These are phyloP conservation scores for Keithomyces neogunnii DNA, from an alignment of 2,329 filamentous ascomycete species.

Conservation along the genomic window DNA sequence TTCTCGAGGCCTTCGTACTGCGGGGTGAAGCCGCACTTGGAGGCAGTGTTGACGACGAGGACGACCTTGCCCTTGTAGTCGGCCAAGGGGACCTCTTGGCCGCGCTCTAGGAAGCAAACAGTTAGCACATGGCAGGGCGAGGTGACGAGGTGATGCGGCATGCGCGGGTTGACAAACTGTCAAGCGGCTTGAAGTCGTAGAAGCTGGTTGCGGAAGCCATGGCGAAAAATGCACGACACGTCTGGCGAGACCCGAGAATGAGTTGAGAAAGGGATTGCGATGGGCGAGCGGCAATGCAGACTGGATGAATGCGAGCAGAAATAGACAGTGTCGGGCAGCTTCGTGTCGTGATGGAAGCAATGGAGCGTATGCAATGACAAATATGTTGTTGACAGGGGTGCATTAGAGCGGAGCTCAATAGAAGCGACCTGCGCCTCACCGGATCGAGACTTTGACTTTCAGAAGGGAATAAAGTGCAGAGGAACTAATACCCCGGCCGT, in stretches of 20 bases:
- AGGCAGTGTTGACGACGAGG: conserved; percentile 94
- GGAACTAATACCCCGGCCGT: too few species aligned
- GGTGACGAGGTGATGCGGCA: neutral
- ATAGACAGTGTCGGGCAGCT: neutral
- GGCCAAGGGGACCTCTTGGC: conserved; percentile 59
- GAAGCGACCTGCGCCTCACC: too few species aligned
- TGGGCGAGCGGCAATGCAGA: neutral
- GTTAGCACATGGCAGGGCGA: conserved; percentile 9
- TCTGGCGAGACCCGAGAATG: neutral
- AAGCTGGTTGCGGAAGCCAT: conserved; percentile 44
- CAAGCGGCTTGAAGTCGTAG: conserved; percentile 76
- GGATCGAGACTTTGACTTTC: too few species aligned
- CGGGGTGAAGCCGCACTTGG: conserved; percentile 97
- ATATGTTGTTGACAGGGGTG: neutral
- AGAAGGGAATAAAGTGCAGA: too few species aligned
- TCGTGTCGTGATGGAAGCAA: conserved; percentile 7
- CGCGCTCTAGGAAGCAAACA: conserved; percentile 33
- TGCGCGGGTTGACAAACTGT: conserved; percentile 47
- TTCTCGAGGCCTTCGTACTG: conserved; percentile 88
- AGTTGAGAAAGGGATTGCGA: neutral
- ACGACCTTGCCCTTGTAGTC: conserved; percentile 86
- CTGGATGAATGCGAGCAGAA: neutral
- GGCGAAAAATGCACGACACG: conserved; percentile 10
- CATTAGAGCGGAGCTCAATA: neutral
- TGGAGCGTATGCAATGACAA: conserved; percentile 7